Conservation (phyloP, 1,139 yeast genomes). For the Insectozyma bohioensis region DNA sequence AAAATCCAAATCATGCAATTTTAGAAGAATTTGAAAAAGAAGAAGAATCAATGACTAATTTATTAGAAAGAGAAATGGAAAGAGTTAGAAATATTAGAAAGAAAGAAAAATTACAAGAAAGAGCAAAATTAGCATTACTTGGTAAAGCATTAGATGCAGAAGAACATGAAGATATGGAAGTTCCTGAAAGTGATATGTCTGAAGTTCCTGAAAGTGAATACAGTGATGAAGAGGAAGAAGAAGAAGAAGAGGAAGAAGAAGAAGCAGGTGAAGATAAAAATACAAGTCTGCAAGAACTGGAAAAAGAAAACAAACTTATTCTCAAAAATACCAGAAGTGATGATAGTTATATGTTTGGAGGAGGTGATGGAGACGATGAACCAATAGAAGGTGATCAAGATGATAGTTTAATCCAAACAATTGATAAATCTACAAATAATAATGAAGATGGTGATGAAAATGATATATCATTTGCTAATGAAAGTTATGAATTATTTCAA, state of each 20-base stretch:
- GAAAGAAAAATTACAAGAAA: slow-evolving; percentile 46
- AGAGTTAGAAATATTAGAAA: slow-evolving; percentile 51
- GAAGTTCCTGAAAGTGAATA: slow-evolving; percentile 22
- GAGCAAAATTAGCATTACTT: slow-evolving; percentile 34
- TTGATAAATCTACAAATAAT: neutral
- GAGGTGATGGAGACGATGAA: slow-evolving; percentile 10
- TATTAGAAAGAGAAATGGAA: slow-evolving; percentile 63
- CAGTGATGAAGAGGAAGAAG: slow-evolving; percentile 15
- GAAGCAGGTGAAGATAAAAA: slow-evolving; percentile 12
- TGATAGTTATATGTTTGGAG: slow-evolving; percentile 41
- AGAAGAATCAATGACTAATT: slow-evolving; percentile 44
- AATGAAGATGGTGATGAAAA: slow-evolving; percentile 8
- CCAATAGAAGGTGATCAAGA: neutral
- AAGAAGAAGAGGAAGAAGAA: slow-evolving; percentile 19
- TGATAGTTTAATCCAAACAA: slow-evolving; percentile 3
- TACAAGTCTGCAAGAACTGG: slow-evolving; percentile 1
- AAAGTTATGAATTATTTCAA: slow-evolving; percentile 24
- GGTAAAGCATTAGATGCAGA: slow-evolving; percentile 19
- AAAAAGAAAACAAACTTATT: too few species aligned
- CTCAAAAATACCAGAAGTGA: slow-evolving; percentile 21
- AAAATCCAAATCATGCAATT: slow-evolving; percentile 31
- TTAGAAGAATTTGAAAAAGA: slow-evolving; percentile 40
- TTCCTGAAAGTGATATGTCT: slow-evolving; percentile 16
- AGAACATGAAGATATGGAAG: slow-evolving; percentile 17
- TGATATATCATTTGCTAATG: slow-evolving; percentile 2